Evolutionary conservation across 1,284 basidiomycete genomes (phyloP).

Genomic region (Omphalotus olearius): DNA sequence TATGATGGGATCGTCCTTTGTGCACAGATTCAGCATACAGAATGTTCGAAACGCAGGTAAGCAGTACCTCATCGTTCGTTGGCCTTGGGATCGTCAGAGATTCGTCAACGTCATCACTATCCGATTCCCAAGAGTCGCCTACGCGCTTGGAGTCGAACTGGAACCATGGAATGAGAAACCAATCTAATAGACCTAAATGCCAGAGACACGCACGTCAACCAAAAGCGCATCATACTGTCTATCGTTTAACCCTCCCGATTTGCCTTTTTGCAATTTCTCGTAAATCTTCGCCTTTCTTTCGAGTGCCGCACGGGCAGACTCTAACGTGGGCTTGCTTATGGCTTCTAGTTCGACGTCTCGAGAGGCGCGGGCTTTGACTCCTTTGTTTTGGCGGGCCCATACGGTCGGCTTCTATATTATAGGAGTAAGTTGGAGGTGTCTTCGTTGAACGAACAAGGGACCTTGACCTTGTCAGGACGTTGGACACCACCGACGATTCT

Average conservation of each 20-base stretch:
- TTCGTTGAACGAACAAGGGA: not conserved
- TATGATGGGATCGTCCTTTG: slow-evolving; percentile 68
- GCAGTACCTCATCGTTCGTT: slow-evolving; percentile 36
- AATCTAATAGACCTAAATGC: not conserved
- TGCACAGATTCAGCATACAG: slow-evolving; percentile 6
- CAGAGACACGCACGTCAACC: slow-evolving; percentile 69
- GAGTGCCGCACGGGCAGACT: slow-evolving; percentile 62
- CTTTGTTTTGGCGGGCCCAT: slow-evolving; percentile 72
- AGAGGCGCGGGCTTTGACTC: slow-evolving; percentile 54
- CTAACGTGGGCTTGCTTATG: slow-evolving; percentile 62
- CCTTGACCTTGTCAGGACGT: slow-evolving; percentile 59
- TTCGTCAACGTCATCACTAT: slow-evolving; percentile 74
- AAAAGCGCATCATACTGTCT: slow-evolving; percentile 71
- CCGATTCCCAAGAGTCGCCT: slow-evolving; percentile 52
- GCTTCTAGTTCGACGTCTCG: slow-evolving; percentile 67
- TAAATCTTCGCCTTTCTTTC: slow-evolving; percentile 83
- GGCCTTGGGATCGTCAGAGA: slow-evolving; percentile 54
- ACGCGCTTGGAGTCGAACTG: slow-evolving; percentile 72
- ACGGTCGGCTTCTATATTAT: slow-evolving; percentile 57
- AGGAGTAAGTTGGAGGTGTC: not conserved
- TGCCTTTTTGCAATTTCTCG: slow-evolving; percentile 76
- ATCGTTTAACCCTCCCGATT: slow-evolving; percentile 75
- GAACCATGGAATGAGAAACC: not conserved
- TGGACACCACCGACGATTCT: slow-evolving; percentile 53
- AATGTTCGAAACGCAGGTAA: not conserved